phyloP scores from a whole-genome alignment of 345 rosid genomes.

The Aurinia saxatilis region DNA sequence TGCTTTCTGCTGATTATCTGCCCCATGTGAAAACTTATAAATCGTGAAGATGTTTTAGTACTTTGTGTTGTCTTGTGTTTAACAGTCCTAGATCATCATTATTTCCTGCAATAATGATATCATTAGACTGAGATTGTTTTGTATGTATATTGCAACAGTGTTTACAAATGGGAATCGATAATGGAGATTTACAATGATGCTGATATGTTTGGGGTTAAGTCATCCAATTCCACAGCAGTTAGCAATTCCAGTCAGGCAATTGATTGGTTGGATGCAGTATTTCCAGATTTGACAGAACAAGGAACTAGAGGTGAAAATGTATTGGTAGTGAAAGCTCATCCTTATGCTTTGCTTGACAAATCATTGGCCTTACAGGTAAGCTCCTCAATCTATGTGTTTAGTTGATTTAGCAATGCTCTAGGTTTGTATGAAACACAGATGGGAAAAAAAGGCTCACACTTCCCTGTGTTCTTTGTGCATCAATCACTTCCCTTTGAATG shows the following conservation, averaged over 20 bases:
- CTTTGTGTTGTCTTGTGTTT: background rate
- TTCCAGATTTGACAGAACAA: constrained; percentile 69
- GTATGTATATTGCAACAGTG: constrained; percentile 41
- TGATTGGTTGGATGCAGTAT: constrained; percentile 89
- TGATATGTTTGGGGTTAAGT: constrained; percentile 59
- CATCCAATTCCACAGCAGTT: constrained; percentile 54
- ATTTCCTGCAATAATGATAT: too few species aligned
- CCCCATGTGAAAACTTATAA: background rate
- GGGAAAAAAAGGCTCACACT: background rate
- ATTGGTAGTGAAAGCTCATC: constrained; percentile 53
- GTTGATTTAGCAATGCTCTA: background rate
- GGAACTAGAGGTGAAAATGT: constrained; percentile 38
- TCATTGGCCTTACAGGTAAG: constrained; percentile 90
- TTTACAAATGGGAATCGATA: constrained; percentile 72
- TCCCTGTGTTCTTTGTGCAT: background rate
- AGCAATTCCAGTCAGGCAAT: constrained; percentile 73
- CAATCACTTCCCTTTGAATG: constrained; percentile 1
- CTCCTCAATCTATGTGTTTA: background rate
- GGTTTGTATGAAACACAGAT: background rate
- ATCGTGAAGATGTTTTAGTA: constrained; percentile 12
- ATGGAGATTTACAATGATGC: constrained; percentile 85
- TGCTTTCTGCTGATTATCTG: background rate
- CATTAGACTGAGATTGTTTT: constrained; percentile 14
- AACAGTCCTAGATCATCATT: background rate
- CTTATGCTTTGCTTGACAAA: constrained; percentile 70